Evolutionary conservation across 352 stramenopile species (phyloP), one percentile per base, ranked within the genome.

Genomic region (Phytophthora ohioensis): DNA sequence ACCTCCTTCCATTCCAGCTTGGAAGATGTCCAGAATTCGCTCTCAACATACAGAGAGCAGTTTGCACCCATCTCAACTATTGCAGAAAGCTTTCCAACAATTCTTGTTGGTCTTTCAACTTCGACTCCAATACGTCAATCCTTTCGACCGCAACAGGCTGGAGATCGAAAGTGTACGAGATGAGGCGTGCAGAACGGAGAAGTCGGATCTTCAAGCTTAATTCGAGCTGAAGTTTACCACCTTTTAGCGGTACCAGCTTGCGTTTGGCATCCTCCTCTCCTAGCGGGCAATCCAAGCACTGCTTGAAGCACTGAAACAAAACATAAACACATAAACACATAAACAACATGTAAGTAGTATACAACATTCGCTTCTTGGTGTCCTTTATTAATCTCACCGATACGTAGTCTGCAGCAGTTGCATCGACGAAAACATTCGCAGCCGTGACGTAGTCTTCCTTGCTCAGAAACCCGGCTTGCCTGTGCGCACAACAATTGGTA

Each of bases 101-200:
- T 12, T 73, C 66, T 60, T 68, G 42, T 27, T 69, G 58, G 8
- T 73, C 58, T 34, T 61, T 64, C 45, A 69, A 2, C 46, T 61
- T 73, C n/a, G 65, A 69, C 43, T 73, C 65, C 8, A 64, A 31
- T 11, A 66, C 52, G 27, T 71, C 48, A 52, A 71, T 57, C 5
- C 30, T 10, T 30, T 68, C 52, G 6, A 65, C 53, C 34, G 52
- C 27, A n/a, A 65, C 13, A 11, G 66, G 58, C 1, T 69, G 11
- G 3, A 65, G 38, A 13, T 57, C 15, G 17, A 72, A 73, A 17
- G 34, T 10, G 21, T 73, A 69, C 15, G 1, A 42, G 12, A 53
- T 30, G 10, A 21, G 11, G 4, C 58, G 52, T 39, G 27, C 46
- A 4, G 52, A 64, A 5, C 21, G 34, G 10, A 67, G 49, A 17